A percentile compares a stretch with the other conserved stretches of the same genome.
Evolutionary conservation across 495 filamentous ascomycete species (phyloP).

Genomic region (Terfezia boudieri): DNA sequence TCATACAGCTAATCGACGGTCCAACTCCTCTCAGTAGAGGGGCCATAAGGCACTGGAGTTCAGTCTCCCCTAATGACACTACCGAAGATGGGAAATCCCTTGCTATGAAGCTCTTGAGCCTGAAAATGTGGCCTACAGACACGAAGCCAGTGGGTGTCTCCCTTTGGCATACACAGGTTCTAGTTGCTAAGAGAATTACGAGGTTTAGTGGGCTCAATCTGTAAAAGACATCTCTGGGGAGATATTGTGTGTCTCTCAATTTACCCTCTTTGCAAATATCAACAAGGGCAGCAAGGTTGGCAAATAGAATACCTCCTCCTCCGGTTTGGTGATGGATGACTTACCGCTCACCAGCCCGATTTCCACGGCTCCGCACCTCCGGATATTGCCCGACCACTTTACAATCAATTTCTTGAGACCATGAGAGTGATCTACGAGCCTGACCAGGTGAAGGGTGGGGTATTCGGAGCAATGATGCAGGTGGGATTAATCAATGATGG

Average conservation of each 20-base stretch:
- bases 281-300: slow-evolving; percentile 63
- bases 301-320: no score
- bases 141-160: neutral
- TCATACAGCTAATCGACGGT: no score
- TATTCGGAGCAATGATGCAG: slow-evolving; percentile 99
- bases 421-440: slow-evolving; percentile 47
- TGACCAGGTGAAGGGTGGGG: slow-evolving; percentile 74
- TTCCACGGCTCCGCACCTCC: slow-evolving; percentile 74
- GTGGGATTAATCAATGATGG: slow-evolving; percentile 85
- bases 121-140: slow-evolving; percentile 63
- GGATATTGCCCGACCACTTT: slow-evolving; percentile 54
- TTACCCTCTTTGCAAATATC: slow-evolving; percentile 75
- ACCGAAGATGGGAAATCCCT: slow-evolving; percentile 66
- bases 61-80: slow-evolving; percentile 68
- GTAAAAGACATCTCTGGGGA: slow-evolving; percentile 76
- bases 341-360: slow-evolving; percentile 31
- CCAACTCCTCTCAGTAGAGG: no score
- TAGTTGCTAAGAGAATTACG: slow-evolving; percentile 25
- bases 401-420: slow-evolving; percentile 58
- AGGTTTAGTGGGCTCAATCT: slow-evolving; percentile 56
- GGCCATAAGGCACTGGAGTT: neutral
- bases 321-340: neutral
- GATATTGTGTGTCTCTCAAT: slow-evolving; percentile 88
- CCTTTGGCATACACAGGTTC: no score
- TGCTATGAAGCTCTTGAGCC: slow-evolving; percentile 66